These are phyloP conservation scores for Saccharum spontaneum DNA, from an alignment of 176 grass and related monocot species.

Conservation along the genomic window DNA sequence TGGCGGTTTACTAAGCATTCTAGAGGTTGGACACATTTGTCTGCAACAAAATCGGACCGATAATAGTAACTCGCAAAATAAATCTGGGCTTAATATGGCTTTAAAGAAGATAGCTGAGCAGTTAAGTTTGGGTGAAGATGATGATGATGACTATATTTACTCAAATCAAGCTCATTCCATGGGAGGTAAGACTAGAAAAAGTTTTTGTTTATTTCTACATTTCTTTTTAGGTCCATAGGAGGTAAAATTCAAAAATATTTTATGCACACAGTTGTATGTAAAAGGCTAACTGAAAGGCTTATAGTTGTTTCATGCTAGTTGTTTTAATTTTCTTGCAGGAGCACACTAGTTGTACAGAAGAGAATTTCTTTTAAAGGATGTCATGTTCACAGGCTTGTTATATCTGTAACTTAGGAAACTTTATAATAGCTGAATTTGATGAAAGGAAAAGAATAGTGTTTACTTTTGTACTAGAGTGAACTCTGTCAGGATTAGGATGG, in stretches of 20 bases:
- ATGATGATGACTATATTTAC: conserved; percentile 79
- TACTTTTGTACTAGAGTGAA: neutral
- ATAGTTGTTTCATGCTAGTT: neutral
- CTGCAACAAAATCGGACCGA: conserved; percentile 21
- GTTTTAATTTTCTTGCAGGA: neutral
- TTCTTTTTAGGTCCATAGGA: conserved; percentile 15
- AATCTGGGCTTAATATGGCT: conserved; percentile 67
- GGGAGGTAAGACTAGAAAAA: conserved; percentile 18
- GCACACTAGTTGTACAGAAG: neutral
- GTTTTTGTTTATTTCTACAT: conserved; percentile 40
- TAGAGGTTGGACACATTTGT: conserved; percentile 27
- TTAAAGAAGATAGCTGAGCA: conserved; percentile 72
- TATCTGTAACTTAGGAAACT: neutral
- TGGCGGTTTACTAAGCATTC: conserved; percentile 28
- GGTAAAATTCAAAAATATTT: neutral
- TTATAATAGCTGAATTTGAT: neutral
- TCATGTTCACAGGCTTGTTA: neutral
- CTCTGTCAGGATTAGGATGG: neutral
- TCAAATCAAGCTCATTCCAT: conserved; percentile 35
- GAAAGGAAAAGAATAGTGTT: neutral
- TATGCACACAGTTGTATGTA: neutral
- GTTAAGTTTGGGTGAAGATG: conserved; percentile 89
- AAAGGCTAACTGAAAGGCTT: neutral
- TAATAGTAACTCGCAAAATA: conserved; percentile 42
- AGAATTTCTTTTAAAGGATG: neutral